Evolutionary conservation across 345 rosid genomes (phyloP), one percentile per base, ranked within the genome.

Genomic region (Laguncularia racemosa): DNA sequence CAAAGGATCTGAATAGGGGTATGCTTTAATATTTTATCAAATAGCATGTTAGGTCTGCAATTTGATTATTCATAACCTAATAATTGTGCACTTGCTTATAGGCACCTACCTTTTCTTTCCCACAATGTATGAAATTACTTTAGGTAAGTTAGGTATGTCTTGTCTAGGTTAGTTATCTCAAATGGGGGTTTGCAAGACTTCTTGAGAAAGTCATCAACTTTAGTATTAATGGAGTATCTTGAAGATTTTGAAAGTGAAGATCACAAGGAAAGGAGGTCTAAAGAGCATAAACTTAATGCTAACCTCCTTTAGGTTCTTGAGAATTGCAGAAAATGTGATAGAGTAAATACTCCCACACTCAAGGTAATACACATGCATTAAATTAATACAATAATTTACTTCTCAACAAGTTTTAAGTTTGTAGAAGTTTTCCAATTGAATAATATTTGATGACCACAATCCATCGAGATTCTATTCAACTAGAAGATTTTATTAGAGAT

Each of bases 121-220:
- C 95, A n/a, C 84, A 83, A 14, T 87, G 89, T 58, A 70, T 93
- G 33, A 82, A 76, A 67, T 66, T 93, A 57, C 79, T 93, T 58
- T 58, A 67, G 66, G 64, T 78, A 68, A 68, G 67, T 70, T 83
- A 83, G 61, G 72, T 52, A 59, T 53, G 72, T 87, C 49, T 65
- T 87, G 62, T 89, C 89, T 53, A 97, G 99, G 26, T 78, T 93
- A 74, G 96, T 89, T 49, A 79, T 89, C 54, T 80, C 99, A 26
- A 71, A 75, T 59, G 99, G 99, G 60, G 99, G 97, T 18, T 73
- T 93, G 78, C 97, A 89, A 89, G 86, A 89, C 40, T 89, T 89
- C 40, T 78, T 89, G 67, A 71, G 82, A 67, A 79, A 83, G 66
- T 81, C 79, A 55, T 83, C 99, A 2, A 57, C 83, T 57, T 72